These are phyloP conservation scores for Raffaelea albimanens DNA, from an alignment of 2,329 filamentous ascomycete genomes.

Conservation along the genomic window DNA sequence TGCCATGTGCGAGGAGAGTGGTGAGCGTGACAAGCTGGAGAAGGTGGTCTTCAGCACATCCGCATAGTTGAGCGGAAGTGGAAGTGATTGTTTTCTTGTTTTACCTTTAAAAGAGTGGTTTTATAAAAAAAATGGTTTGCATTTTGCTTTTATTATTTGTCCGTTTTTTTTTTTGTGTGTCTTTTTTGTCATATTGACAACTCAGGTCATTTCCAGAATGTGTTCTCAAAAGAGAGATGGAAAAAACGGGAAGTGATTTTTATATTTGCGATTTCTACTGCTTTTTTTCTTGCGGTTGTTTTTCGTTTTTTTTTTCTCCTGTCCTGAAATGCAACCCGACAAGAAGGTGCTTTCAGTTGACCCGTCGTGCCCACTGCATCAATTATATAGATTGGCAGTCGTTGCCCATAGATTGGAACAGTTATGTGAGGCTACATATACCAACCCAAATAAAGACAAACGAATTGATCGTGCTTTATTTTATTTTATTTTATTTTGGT, in stretches of 20 bases:
- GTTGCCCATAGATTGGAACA: neutral
- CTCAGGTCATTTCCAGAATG: too few relatives aligned
- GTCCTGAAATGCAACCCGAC: too few relatives aligned
- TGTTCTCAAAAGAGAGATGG: neutral
- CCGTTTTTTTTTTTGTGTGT: neutral
- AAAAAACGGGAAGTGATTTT: neutral
- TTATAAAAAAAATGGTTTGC: neutral
- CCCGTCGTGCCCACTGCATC: too few relatives aligned
- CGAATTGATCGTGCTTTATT: too few relatives aligned
- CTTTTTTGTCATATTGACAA: neutral
- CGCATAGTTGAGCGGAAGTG: neutral
- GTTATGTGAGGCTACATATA: too few relatives aligned
- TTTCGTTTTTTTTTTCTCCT: neutral
- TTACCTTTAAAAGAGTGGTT: too few relatives aligned
- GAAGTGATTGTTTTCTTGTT: neutral
- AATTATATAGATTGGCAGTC: too few relatives aligned
- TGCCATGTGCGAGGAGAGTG: constrained; percentile 54
- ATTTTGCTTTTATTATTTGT: too few relatives aligned
- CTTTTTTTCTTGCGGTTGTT: neutral
- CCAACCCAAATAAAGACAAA: too few relatives aligned
- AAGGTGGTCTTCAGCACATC: constrained; percentile 29
- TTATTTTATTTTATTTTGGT: too few relatives aligned
- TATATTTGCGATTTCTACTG: neutral
- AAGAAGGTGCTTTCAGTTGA: too few relatives aligned
- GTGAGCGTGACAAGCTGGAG: constrained; percentile 44